A percentile compares a stretch with the other conserved stretches of the same genome.
Conservation (phyloP, 441 rosid species). For the Viola pubescens region DNA sequence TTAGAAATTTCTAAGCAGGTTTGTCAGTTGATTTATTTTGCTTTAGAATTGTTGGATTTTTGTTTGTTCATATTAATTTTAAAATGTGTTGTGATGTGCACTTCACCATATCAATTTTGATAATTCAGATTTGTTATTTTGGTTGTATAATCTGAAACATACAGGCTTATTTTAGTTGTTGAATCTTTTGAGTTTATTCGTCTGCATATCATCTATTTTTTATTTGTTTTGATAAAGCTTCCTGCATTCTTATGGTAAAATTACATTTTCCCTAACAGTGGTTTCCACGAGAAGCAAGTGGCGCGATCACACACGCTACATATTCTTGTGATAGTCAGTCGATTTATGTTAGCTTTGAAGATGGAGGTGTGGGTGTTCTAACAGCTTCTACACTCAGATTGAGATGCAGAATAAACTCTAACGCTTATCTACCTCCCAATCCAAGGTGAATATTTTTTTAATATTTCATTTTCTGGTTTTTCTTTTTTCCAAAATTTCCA, state of each 20-base stretch:
- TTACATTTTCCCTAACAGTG: conserved; percentile 33
- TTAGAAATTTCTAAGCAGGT: conserved; percentile 71
- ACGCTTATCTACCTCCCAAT: conserved; percentile 56
- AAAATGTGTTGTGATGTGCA: no score
- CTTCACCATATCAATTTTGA: no score
- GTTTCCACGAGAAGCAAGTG: conserved; percentile 56
- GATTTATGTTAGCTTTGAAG: conserved; percentile 69
- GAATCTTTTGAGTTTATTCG: no score
- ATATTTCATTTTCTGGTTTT: background rate
- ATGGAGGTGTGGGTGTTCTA: conserved; percentile 60
- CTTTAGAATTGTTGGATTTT: background rate
- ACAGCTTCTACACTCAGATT: conserved; percentile 48
- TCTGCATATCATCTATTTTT: no score
- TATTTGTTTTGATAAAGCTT: background rate
- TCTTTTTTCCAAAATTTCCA: background rate
- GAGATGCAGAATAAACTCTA: conserved; percentile 64
- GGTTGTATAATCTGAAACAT: no score
- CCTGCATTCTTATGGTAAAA: conserved; percentile 9
- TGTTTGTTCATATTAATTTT: background rate
- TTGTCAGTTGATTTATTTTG: background rate
- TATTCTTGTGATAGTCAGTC: conserved; percentile 70
- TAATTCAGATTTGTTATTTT: no score
- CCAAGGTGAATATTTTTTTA: conserved; percentile 37
- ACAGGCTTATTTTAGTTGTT: no score
- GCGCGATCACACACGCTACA: conserved; percentile 68